Evolutionary conservation across 2,329 filamentous ascomycete genomes (phyloP), one percentile per base, ranked within the genome.

Genomic region (Drechslera avenae): DNA sequence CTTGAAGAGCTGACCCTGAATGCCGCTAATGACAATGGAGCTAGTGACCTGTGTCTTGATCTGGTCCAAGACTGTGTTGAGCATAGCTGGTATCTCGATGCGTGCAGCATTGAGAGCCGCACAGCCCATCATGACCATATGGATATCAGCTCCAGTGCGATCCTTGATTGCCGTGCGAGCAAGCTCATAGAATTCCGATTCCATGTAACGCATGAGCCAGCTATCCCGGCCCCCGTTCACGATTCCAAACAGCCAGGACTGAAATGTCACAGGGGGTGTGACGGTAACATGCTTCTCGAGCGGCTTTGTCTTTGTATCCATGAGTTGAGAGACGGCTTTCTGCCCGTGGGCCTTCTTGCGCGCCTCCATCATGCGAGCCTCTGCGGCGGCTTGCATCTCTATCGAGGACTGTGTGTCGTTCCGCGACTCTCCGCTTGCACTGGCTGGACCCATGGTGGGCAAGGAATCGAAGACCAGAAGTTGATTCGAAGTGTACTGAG

Each of bases 231-330:
- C 42, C 13, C 48, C 26, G 14, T 31, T 47, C 8, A 46, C 17
- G 13, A 52, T 36, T 9, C 36, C 43, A n/a, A 52, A 35, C 8
- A 52, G 6, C 42, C 42, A 52, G 4, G 49, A 46, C 28, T 47
- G 42, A n/a, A 47, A 42, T 14, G 42, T 52, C 12, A 14, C 28
- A 17, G 33, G 35, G 30, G 39, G 23, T 10, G 16, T 30, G n/a
- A 7, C 18, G 19, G 17, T 3, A 3, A 18, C 35, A 21, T 23
- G 28, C 21, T 26, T n/a, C 16, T 32, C 39, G 8, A 13, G 18
- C 6, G 35, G 7, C 10, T 40, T 26, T 13, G 4, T 1, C 26
- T 8, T 9, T 9, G 5, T 10, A 5, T 4, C 19, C 7, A 7
- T 21, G 19, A 7, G 4, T 21, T 4, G 4, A 7, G 19, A 4